These are phyloP conservation scores for Exophiala mesophila DNA, from an alignment of 2,329 filamentous ascomycete genomes.

Conservation along the genomic window DNA sequence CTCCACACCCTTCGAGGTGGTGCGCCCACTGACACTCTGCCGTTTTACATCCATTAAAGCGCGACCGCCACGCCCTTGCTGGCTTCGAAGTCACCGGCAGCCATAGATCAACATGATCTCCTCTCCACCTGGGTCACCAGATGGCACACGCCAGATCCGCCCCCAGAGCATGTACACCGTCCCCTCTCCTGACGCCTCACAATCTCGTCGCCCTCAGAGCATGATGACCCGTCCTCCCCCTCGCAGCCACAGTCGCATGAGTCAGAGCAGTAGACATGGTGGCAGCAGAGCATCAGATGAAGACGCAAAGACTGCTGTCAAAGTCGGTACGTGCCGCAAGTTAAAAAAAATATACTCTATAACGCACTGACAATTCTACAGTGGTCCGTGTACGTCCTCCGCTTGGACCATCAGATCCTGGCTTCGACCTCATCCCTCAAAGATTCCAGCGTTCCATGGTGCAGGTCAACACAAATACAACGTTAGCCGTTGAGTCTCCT, in stretches of 20 bases:
- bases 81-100: no score
- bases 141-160: conserved; percentile 18
- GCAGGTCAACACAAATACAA: conserved; percentile 80
- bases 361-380: no score
- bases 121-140: conserved; percentile 26
- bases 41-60: background rate
- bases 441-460: conserved; percentile 91
- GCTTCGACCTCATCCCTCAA: conserved; percentile 90
- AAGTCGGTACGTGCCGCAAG: conserved; percentile 69
- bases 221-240: conserved; percentile 67
- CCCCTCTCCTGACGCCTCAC: conserved; percentile 23
- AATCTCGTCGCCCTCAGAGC: conserved; percentile 66
- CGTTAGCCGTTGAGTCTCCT: conserved; percentile 79
- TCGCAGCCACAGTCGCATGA: conserved; percentile 78
- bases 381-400: conserved; percentile 90
- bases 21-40: background rate
- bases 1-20: background rate
- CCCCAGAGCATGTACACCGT: conserved; percentile 25
- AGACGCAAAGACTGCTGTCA: conserved; percentile 83
- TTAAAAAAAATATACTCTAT: no score
- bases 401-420: conserved; percentile 75
- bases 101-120: conserved; percentile 17
- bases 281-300: conserved; percentile 80
- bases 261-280: conserved; percentile 65
- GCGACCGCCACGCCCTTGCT: conserved; percentile 1